Percentiles rank a stretch among this genome's conserved stretches.
Evolutionary conservation across 768 basidiomycete genomes (phyloP).

Genomic region (Collybia sordida): DNA sequence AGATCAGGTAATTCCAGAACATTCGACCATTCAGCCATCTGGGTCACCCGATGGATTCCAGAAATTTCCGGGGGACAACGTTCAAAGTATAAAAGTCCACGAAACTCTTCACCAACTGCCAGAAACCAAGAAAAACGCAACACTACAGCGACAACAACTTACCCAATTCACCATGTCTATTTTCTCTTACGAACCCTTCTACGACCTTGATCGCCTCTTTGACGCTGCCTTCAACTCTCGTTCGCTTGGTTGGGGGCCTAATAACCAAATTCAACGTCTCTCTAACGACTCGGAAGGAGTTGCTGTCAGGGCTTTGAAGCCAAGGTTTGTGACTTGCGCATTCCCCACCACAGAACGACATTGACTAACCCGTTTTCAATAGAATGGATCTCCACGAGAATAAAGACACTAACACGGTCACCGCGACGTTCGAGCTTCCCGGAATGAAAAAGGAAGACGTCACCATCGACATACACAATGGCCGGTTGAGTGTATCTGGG

Average conservation of each 20-base stretch:
- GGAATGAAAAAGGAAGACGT: slow-evolving; percentile 51
- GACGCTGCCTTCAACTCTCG: slow-evolving; percentile 27
- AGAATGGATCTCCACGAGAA: slow-evolving; percentile 53
- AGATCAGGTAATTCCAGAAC: too few species aligned
- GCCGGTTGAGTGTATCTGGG: slow-evolving; percentile 47
- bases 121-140: too few species aligned
- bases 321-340: neutral
- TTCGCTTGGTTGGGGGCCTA: neutral
- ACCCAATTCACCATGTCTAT: slow-evolving; percentile 9
- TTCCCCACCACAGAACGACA: neutral
- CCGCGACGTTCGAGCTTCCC: slow-evolving; percentile 56
- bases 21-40: too few species aligned
- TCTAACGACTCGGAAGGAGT: neutral
- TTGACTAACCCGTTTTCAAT: neutral
- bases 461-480: slow-evolving; percentile 44
- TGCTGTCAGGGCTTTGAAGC: slow-evolving; percentile 7
- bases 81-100: too few species aligned
- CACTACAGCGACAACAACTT: too few species aligned
- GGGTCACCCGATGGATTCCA: too few species aligned
- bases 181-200: slow-evolving; percentile 37
- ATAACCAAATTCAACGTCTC: neutral
- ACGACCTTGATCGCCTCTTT: slow-evolving; percentile 42
- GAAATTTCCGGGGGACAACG: too few species aligned
- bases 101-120: too few species aligned
- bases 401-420: slow-evolving; percentile 37